Evolutionary conservation across 2,329 filamentous ascomycete genomes (phyloP), one percentile per base, ranked within the genome.

Genomic region (Penicillium crustosum): DNA sequence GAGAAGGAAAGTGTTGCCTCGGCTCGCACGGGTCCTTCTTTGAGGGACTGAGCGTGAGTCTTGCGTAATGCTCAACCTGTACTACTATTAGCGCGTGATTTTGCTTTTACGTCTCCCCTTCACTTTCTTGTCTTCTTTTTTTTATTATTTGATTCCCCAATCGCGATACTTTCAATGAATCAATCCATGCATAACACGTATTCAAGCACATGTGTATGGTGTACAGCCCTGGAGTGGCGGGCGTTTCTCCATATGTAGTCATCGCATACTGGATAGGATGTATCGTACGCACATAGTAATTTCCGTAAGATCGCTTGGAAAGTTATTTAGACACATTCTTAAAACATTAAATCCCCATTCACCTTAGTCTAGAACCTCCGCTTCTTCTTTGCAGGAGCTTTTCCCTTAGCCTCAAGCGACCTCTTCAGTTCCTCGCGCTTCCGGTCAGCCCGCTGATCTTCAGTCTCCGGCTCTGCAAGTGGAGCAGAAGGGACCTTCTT

Each of bases 381-480:
- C 68, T 82, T 85, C 76, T 86, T 87, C 76, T 82, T 86, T 19
- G 69, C 75, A 10, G 79, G 77, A 52, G 76, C 79, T 62, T 82
- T 82, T 29, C 79, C 78, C 65, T 81, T 82, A 54, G 73, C 75
- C 52, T 80, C 80, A 17, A 85, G 65, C 42, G 81, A 74, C 19
- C 80, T 75, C 67, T 85, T 86, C 59, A 88, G 67, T 66, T 84
- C 82, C 49, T 81, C 77, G 13, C 85, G 75, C 63, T 81, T 85
- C 53, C 79, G 75, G 60, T 84, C 75, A 3, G 83, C 83, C 53
- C 78, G 79, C 56, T 86, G 79, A 59, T 82, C 75, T 10, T 79
- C 79, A 2, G 80, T 79, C 56, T 64, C 57, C 19, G 58, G 55
- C 31, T 62, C 57, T 56, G 53, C 29, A 31, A 59, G 55, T 29